Evolutionary conservation across 441 rosid species (phyloP), one percentile per base, ranked within the genome.

Genomic region (Rhodomyrtus psidioides): DNA sequence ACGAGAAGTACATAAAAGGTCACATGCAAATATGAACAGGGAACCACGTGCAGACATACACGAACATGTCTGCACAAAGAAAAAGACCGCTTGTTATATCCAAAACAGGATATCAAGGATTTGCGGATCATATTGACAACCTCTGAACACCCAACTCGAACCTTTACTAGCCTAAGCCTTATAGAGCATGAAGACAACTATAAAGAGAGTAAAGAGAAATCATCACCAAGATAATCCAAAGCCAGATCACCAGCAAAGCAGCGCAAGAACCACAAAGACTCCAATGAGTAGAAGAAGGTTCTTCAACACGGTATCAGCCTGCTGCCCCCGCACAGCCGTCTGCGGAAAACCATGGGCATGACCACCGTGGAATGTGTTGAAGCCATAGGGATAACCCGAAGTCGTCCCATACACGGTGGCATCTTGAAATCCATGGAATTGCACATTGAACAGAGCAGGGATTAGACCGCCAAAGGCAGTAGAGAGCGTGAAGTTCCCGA

Each of bases 191-290:
- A 28, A 3, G 0, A 65, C 79, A 34, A 65, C 79, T 34, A 34
- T 21, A 34, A 65, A 65, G 49, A 65, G 79, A 34, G 15, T 65
- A 5, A 65, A 65, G 79, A 34, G 79, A 21, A 34, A 34, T 34
- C 79, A 65, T 21, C 79, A 34, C 49, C 79, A 65, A 83, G 28
- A 87, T 76, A 30, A 12, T 19, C 86, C 87, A 62, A 85, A 82
- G 82, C 79, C 87, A 82, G 58, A 82, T 91, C 89, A 94, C 91
- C 91, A 92, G 83, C 84, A 90, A 81, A 95, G 83, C 86, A 95
- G 85, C 28, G 94, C 93, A 10, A 94, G 83, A 30, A 95, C 34
- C 84, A 95, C 93, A 82, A 89, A 89, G 84, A 82, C 27, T 28
- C 84, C 87, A 2, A 86, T 86, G 81, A 86, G 34, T 60, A 86